Evolutionary conservation across 179 eudicot genomes (phyloP).

Genomic region (Dionaea muscipula): DNA sequence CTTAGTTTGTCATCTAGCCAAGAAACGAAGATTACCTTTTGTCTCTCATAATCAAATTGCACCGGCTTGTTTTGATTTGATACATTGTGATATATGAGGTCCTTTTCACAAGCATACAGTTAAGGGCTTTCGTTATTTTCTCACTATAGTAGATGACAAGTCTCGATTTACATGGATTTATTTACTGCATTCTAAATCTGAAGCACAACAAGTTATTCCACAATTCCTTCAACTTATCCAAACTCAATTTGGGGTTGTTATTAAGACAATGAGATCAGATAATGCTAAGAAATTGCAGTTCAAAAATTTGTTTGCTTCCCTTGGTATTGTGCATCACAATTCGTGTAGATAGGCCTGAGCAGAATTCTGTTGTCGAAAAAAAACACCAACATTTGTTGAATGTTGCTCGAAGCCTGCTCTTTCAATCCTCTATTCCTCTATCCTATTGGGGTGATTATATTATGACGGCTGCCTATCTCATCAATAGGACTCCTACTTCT

Average conservation of each 20-base stretch:
- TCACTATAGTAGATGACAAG: conserved; percentile 8
- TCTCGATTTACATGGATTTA: conserved; percentile 4
- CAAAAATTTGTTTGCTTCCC: neutral
- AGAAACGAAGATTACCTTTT: neutral
- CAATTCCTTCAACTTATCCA: neutral
- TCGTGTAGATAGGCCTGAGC: too few species aligned
- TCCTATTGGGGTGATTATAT: neutral
- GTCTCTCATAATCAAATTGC: neutral
- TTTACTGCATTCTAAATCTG: neutral
- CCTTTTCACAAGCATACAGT: neutral
- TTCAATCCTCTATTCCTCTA: neutral
- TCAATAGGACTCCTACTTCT: neutral
- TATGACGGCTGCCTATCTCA: neutral
- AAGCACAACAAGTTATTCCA: neutral
- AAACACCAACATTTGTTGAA: neutral
- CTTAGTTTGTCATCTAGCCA: neutral
- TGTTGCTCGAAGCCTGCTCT: too few species aligned
- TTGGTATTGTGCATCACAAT: neutral
- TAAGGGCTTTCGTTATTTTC: neutral
- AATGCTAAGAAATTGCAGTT: neutral
- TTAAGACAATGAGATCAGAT: neutral
- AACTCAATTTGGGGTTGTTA: neutral
- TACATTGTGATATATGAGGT: neutral
- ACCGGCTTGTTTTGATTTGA: neutral
- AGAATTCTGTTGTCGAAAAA: neutral